Base-by-base conservation (phyloP, 2,329 filamentous ascomycete genomes). In the Sclerotinia glacialis region DNA sequence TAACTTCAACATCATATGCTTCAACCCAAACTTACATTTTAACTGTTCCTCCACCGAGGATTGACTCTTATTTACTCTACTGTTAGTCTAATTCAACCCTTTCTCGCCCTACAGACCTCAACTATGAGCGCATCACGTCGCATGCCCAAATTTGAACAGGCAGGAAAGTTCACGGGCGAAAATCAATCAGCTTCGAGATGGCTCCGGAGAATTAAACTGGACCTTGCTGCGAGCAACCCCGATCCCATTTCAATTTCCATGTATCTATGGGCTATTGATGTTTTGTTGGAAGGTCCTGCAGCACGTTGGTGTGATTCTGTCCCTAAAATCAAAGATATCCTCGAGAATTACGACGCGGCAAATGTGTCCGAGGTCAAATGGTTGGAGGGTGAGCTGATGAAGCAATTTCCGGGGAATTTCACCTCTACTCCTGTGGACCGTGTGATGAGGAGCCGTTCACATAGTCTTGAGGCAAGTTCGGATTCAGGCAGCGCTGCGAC, bases 321-420 rank as follows among this genome's bases (percentile, higher is more conserved):
- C n/a, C 44, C 58, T 6, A 28, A 12, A 37, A 40, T 61, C 16
- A 61, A 49, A n/a, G 16, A 14, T 23, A 61, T 61, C 31, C 40
- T 61, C 14, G 46, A 61, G 31, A 37, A 61, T 49, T 61, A 61
- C 44, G 31, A 61, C 5, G 49, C 14, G n/a, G 58, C 58, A 26
- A 23, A 26, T 26, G 8, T 31, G 31, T 46, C 58, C 18, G 58
- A 61, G 8, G 31, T 34, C 31, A 47, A 44, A 61, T 61, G 58
- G 58, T 34, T 61, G 21, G 58, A 61, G 58, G 11, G 31, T 26
- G 58, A 61, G 58, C 58, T 61, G 7, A 40, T 61, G 8, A 49
- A 61, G 21, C 44, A 47, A 37, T 61, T 61, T 40, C 58, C 58
- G 26, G 58, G 58, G 14, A 14, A 26, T 23, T 6, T 49, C 23